Evolutionary conservation across 768 basidiomycete species (phyloP).

Genomic region (Tulasnella sp.): DNA sequence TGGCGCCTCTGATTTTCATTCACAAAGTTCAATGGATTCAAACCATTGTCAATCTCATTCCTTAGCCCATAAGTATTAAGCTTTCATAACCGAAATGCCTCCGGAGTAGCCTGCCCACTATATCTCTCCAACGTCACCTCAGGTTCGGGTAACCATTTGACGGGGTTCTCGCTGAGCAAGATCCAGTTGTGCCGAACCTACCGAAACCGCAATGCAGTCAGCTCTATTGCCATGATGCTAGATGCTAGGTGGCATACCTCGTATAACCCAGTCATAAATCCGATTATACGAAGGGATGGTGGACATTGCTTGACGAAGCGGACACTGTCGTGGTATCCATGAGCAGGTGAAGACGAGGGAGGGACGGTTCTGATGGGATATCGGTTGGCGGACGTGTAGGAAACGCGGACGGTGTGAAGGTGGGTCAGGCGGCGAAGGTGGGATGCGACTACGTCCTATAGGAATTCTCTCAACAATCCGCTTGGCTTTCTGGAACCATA

Average conservation of each 20-base stretch:
- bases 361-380: slow-evolving; percentile 29
- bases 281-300: slow-evolving; percentile 60
- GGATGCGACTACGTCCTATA: slow-evolving; percentile 49
- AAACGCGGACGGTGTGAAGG: slow-evolving; percentile 67
- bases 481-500: slow-evolving; percentile 27
- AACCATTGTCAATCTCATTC: not conserved
- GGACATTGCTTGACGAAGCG: slow-evolving; percentile 47
- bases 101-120: slow-evolving; percentile 69
- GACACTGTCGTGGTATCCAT: slow-evolving; percentile 38
- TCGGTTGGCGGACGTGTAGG: slow-evolving; percentile 40
- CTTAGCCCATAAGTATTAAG: not conserved
- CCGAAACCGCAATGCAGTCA: slow-evolving; percentile 16
- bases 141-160: slow-evolving; percentile 48
- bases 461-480: not conserved
- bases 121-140: slow-evolving; percentile 54
- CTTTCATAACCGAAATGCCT: slow-evolving; percentile 64
- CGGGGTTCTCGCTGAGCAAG: slow-evolving; percentile 46
- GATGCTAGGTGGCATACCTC: slow-evolving; percentile 52
- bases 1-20: too few relatives aligned
- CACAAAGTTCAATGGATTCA: too few relatives aligned
- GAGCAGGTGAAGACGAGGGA: not conserved
- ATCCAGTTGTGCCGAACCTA: slow-evolving; percentile 50
- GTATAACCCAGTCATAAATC: slow-evolving; percentile 71
- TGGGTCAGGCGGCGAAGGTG: slow-evolving; percentile 52
- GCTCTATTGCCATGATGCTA: slow-evolving; percentile 10